Conservation (phyloP, 1,284 basidiomycete species). For the Cutaneotrichosporon cutaneum region DNA sequence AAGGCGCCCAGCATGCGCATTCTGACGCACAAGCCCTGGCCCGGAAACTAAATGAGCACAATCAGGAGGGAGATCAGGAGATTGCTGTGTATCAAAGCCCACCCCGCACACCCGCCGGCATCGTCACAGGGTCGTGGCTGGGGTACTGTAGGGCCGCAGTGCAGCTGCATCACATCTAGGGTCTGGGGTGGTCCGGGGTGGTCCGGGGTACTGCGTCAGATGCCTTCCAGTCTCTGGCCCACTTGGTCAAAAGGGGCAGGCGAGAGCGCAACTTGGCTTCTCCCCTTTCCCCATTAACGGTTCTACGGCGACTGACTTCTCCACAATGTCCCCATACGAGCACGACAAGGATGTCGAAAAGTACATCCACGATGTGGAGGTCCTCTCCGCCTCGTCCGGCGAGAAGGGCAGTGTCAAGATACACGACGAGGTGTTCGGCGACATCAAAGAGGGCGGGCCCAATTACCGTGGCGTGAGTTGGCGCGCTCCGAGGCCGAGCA, state of each 20-base stretch:
- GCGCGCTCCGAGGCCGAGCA: background rate
- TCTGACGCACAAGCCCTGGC: too few relatives aligned
- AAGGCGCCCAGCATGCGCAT: too few relatives aligned
- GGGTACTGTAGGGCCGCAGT: too few relatives aligned
- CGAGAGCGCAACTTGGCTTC: background rate
- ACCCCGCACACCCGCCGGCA: too few relatives aligned
- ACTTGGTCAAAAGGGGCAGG: background rate
- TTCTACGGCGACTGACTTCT: background rate
- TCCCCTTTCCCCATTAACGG: background rate
- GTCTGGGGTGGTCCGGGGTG: too few relatives aligned
- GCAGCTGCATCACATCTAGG: too few relatives aligned
- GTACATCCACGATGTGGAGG: background rate
- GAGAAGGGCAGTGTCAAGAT: background rate
- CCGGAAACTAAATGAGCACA: too few relatives aligned
- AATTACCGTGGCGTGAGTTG: constrained; percentile 32
- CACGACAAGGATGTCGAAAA: background rate
- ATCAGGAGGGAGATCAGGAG: too few relatives aligned
- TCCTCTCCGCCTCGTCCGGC: background rate
- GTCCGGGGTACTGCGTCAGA: too few relatives aligned
- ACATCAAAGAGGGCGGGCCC: constrained; percentile 27
- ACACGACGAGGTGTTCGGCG: constrained; percentile 30
- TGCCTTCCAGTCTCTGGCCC: background rate
- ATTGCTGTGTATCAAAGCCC: too few relatives aligned
- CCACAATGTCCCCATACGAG: background rate
- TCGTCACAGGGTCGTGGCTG: too few relatives aligned